Conservation (phyloP, 225 moss, liverwort and hornwort species). For the Asterella californica region DNA sequence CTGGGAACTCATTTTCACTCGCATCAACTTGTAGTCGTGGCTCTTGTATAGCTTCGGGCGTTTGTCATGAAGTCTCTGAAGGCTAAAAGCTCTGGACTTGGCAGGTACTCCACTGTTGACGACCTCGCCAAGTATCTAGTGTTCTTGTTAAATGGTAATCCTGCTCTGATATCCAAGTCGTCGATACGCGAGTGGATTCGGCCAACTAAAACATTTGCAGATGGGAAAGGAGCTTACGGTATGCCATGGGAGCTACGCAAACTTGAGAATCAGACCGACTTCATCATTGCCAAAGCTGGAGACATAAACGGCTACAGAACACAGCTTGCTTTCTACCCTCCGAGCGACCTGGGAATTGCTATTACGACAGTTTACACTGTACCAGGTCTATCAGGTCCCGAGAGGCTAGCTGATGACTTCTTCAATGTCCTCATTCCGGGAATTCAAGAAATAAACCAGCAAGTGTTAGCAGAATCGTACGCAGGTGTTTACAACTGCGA, state of each 20-base stretch:
- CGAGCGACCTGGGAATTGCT: constrained; percentile 41
- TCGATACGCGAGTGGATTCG: constrained; percentile 41
- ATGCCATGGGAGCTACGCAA: constrained; percentile 53
- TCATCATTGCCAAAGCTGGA: constrained; percentile 44
- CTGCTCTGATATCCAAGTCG: constrained; percentile 31
- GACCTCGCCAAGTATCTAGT: constrained; percentile 49
- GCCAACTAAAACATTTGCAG: constrained; percentile 37
- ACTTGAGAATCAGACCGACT: constrained; percentile 33
- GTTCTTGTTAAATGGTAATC: constrained; percentile 40
- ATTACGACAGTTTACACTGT: constrained; percentile 40
- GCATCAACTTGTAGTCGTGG: neutral
- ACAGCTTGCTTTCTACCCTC: constrained; percentile 47
- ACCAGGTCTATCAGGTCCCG: constrained; percentile 22
- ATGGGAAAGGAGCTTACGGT: constrained; percentile 32
- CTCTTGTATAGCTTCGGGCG: neutral
- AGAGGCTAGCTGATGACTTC: constrained; percentile 24
- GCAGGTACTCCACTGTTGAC: constrained; percentile 45
- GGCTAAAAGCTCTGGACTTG: neutral
- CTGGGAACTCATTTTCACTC: too few species aligned
- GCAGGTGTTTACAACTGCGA: constrained; percentile 43
- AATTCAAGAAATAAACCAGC: constrained; percentile 33
- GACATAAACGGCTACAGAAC: constrained; percentile 41
- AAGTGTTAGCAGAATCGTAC: constrained; percentile 27
- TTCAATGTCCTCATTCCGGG: constrained; percentile 43
- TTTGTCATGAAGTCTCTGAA: neutral